A percentile compares a stretch with the other conserved stretches of the same genome.
Evolutionary conservation across 2,329 filamentous ascomycete genomes (phyloP).

Genomic region (Akanthomyces uredinophilus): DNA sequence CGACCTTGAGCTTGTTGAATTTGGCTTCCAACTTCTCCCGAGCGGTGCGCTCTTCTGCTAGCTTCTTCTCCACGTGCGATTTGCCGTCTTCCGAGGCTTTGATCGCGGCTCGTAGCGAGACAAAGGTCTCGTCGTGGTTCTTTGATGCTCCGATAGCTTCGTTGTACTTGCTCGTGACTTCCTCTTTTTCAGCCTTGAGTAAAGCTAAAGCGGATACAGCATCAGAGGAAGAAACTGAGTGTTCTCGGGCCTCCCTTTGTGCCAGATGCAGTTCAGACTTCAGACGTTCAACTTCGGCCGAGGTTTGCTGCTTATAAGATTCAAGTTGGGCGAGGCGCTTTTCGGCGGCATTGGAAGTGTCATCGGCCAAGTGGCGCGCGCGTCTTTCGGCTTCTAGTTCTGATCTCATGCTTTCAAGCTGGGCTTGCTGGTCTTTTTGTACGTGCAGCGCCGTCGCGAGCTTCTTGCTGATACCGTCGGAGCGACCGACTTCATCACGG

Average conservation of each 20-base stretch:
- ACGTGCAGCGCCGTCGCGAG: conserved; percentile 74
- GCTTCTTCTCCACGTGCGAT: conserved; percentile 68
- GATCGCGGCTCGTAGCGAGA: conserved; percentile 71
- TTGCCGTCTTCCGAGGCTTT: conserved; percentile 74
- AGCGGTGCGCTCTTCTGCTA: conserved; percentile 75
- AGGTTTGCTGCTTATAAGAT: conserved; percentile 73
- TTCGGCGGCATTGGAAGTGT: conserved; percentile 76
- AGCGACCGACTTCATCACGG: conserved; percentile 53
- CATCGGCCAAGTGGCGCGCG: conserved; percentile 79
- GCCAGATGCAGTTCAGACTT: conserved; percentile 78
- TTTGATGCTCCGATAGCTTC: conserved; percentile 62
- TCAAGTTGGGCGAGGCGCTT: conserved; percentile 81
- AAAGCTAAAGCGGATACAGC: conserved; percentile 69
- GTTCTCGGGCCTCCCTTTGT: conserved; percentile 73
- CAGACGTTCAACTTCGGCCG: conserved; percentile 78
- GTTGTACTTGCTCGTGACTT: conserved; percentile 64
- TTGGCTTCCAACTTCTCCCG: conserved; percentile 73
- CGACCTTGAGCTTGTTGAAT: conserved; percentile 67
- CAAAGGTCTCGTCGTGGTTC: conserved; percentile 66
- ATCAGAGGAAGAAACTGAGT: conserved; percentile 72
- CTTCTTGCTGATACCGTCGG: conserved; percentile 72
- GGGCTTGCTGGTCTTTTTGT: conserved; percentile 76
- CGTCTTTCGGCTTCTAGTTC: conserved; percentile 79
- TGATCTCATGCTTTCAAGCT: conserved; percentile 60
- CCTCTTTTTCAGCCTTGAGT: conserved; percentile 79